These are phyloP conservation scores for Rhodotorula graminis DNA, from an alignment of 768 basidiomycete genomes.

Conservation along the genomic window DNA sequence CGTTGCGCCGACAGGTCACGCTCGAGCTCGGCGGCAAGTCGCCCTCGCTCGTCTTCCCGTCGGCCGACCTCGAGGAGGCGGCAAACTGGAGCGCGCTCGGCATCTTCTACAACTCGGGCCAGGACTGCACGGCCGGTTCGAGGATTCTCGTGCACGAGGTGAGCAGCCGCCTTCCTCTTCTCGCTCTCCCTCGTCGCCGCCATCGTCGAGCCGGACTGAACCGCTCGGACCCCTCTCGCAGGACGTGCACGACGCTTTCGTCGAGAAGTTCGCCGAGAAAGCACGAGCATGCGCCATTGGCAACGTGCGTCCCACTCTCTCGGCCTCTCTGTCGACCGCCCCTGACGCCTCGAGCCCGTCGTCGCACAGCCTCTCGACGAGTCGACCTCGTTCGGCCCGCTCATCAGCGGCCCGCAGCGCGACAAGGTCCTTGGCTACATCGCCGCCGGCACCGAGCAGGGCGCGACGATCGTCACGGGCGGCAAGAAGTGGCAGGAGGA, in stretches of 20 bases:
- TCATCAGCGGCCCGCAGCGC: constrained; percentile 67
- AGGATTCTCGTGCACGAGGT: constrained; percentile 82
- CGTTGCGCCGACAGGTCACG: too few species aligned
- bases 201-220: too few species aligned
- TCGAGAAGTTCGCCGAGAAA: constrained; percentile 47
- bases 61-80: constrained; percentile 80
- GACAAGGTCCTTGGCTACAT: constrained; percentile 84
- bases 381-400: constrained; percentile 62
- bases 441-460: constrained; percentile 73
- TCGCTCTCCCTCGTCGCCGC: not conserved
- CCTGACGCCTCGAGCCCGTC: constrained; percentile 56
- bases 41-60: constrained; percentile 67
- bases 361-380: constrained; percentile 48
- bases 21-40: constrained; percentile 73
- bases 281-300: constrained; percentile 62
- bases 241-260: constrained; percentile 67
- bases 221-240: constrained; percentile 22
- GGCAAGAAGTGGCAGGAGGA: constrained; percentile 51
- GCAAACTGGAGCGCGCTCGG: constrained; percentile 46
- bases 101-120: constrained; percentile 48
- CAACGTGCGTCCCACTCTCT: constrained; percentile 3
- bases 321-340: constrained; percentile 74
- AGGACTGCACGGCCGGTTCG: constrained; percentile 78
- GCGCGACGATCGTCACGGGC: constrained; percentile 72
- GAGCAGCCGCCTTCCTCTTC: not conserved